Evolutionary conservation across 768 basidiomycete species (phyloP), one percentile per base, ranked within the genome.

Genomic region (Trametes cinnabarina): DNA sequence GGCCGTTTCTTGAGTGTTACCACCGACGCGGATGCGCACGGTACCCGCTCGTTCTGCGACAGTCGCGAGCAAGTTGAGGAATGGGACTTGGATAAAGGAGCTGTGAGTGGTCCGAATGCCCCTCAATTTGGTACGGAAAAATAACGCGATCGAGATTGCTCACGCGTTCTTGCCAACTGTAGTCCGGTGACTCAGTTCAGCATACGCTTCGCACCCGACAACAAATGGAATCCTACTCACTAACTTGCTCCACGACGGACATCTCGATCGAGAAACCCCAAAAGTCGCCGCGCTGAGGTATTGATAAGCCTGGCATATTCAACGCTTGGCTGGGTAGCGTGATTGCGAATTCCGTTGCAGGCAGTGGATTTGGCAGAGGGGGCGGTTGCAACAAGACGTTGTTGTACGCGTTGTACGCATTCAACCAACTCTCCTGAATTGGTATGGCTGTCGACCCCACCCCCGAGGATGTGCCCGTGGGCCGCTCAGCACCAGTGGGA

Each of bases 41-140:
- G 71, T 65, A 3, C 89, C 89, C 3, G 82, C 80, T 25, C 91
- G 79, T 63, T 82, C 76, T 47, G 76, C 76, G n/a, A 94, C 74
- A 61, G 88, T 87, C 4, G 82, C 77, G 77, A 94, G 82, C 28
- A 92, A 76, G 67, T 93, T 92, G n/a, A 92, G 79, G 73, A 92
- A 90, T 0, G 85, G 79, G 37, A 86, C 79, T 44, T 81, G 76
- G 14, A 85, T 64, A 22, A 77, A 71, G 6, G 82, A 74, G 39
- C 84, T 85, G 40, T n/a, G 19, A 11, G 10, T n/a, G n/a, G 20
- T 39, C 11, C 1, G 5, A 26, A 15, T 5, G 8, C n/a, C 10
- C 9, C 19, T 35, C 8, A 53, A 19, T 8, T 22, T 4, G 9
- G 19, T 7, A 22, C 41, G 5, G 19, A 11, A 22, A 11, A 20